Evolutionary conservation across 2,329 filamentous ascomycete genomes (phyloP).

Genomic region (Trichoderma sp.): DNA sequence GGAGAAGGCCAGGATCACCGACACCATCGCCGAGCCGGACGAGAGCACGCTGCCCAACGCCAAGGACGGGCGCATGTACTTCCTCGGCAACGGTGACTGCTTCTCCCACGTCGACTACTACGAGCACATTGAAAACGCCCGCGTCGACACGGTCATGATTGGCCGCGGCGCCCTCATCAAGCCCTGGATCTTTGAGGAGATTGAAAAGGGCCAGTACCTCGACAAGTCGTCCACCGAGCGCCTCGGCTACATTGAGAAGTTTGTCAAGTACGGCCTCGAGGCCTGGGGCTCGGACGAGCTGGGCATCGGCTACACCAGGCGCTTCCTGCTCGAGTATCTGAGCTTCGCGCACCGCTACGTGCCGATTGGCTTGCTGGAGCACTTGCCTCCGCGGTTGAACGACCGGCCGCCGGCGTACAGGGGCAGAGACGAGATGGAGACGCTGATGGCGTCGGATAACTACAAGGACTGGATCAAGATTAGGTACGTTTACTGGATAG

Average conservation of each 20-base stretch:
- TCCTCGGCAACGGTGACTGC: slow-evolving; percentile 95
- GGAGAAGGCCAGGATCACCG: slow-evolving; percentile 65
- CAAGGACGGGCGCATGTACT: slow-evolving; percentile 73
- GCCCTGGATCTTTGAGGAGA: slow-evolving; percentile 98
- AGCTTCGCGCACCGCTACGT: slow-evolving; percentile 93
- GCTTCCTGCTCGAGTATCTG: slow-evolving; percentile 93
- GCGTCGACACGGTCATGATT: slow-evolving; percentile 94
- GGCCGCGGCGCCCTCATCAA: slow-evolving; percentile 96
- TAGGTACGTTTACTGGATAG: slow-evolving; percentile 61
- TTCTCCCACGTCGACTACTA: slow-evolving; percentile 91
- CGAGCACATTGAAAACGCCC: slow-evolving; percentile 71
- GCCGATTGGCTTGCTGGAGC: slow-evolving; percentile 83
- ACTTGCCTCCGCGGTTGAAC: slow-evolving; percentile 84
- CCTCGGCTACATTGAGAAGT: slow-evolving; percentile 82
- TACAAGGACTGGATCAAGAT: slow-evolving; percentile 99
- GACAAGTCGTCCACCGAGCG: slow-evolving; percentile 92
- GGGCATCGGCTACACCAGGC: slow-evolving; percentile 84
- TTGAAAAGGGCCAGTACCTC: slow-evolving; percentile 85
- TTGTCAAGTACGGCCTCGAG: slow-evolving; percentile 85
- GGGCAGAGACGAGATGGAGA: slow-evolving; percentile 89
- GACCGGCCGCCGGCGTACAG: slow-evolving; percentile 83
- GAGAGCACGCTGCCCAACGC: slow-evolving; percentile 69
- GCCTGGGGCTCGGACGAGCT: slow-evolving; percentile 96
- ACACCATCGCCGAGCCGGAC: slow-evolving; percentile 80
- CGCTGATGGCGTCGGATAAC: slow-evolving; percentile 84